Conservation (phyloP, 805 yeast species). For the Cyberlindnera galapagoensis region DNA sequence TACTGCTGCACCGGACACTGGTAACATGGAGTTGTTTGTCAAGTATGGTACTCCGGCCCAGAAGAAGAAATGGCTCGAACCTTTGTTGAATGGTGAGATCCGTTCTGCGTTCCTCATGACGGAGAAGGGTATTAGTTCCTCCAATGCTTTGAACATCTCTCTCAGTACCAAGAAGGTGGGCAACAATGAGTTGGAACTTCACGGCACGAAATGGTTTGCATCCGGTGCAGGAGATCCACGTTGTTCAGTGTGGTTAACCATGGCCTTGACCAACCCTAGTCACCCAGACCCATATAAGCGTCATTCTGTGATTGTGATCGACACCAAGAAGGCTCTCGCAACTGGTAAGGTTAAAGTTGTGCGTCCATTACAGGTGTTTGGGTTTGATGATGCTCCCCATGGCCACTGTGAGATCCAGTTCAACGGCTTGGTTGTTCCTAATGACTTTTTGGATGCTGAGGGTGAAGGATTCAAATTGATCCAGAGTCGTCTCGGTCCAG, state of each 20-base stretch:
- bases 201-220: conserved; percentile 66
- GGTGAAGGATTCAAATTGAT: conserved; percentile 60
- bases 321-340: conserved; percentile 41
- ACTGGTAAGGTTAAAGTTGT: conserved; percentile 42
- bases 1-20: conserved; percentile 59
- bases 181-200: conserved; percentile 36
- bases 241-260: conserved; percentile 31
- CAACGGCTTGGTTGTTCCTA: conserved; percentile 40
- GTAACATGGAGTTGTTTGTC: conserved; percentile 41
- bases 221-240: conserved; percentile 68
- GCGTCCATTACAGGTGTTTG: conserved; percentile 49
- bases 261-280: conserved; percentile 24
- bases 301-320: conserved; percentile 52
- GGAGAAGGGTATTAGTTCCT: conserved; percentile 52
- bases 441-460: conserved; percentile 35
- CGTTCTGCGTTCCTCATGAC: conserved; percentile 63
- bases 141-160: conserved; percentile 55
- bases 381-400: conserved; percentile 65
- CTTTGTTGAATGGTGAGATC: conserved; percentile 47
- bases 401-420: conserved; percentile 62
- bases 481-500: conserved; percentile 62
- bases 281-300: conserved; percentile 34
- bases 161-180: conserved; percentile 39
- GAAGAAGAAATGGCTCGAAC: conserved; percentile 43
- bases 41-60: conserved; percentile 35